phyloP scores from a whole-genome alignment of 1,284 basidiomycete species.

The Porphyrellus sp. region DNA sequence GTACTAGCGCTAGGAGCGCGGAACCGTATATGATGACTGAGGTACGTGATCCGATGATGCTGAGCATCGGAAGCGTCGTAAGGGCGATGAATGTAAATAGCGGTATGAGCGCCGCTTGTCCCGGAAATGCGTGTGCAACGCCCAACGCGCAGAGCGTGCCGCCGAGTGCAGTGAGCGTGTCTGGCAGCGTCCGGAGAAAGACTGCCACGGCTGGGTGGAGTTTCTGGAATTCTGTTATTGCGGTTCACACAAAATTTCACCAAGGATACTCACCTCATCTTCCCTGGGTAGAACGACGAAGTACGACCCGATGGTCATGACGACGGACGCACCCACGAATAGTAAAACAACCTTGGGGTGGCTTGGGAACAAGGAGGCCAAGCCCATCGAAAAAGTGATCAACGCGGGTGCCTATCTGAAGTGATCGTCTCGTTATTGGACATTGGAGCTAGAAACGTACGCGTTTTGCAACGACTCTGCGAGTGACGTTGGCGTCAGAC shows the following conservation, averaged over 20 bases:
- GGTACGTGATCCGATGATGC: background rate
- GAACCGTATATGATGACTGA: background rate
- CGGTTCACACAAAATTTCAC: background rate
- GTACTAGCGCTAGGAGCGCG: background rate
- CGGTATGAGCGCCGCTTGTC: background rate
- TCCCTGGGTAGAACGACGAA: background rate
- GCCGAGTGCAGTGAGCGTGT: background rate
- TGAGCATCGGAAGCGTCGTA: background rate
- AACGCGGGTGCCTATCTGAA: background rate
- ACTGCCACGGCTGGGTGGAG: background rate
- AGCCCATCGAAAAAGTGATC: background rate
- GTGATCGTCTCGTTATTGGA: background rate
- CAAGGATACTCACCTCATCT: background rate
- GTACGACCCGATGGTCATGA: background rate
- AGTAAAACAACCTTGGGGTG: background rate
- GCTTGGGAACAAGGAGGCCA: background rate
- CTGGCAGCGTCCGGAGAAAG: background rate
- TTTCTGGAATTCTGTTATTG: background rate
- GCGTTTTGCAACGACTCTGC: background rate
- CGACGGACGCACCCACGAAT: background rate
- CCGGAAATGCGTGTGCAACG: background rate
- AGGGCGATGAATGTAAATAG: background rate
- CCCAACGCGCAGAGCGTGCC: background rate
- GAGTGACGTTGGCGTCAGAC: background rate
- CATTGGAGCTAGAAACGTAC: background rate